Evolutionary conservation across 2,329 filamentous ascomycete species (phyloP).

Genomic region (Fusarium sp.): DNA sequence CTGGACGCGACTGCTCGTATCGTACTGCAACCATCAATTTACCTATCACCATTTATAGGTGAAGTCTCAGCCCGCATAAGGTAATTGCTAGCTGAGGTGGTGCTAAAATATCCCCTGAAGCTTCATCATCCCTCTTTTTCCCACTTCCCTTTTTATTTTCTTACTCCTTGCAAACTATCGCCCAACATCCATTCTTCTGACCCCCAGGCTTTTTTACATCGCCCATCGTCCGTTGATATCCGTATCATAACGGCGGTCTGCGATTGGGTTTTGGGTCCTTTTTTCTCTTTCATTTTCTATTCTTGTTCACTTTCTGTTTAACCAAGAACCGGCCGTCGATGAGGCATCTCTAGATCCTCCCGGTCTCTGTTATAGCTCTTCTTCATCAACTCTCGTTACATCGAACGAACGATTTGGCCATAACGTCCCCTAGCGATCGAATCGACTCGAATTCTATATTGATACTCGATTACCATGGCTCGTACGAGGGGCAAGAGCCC

Average conservation of each 20-base stretch:
- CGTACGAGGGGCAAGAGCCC: constrained; percentile 52
- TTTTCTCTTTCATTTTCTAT: constrained; percentile 24
- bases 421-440: constrained; percentile 21
- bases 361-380: constrained; percentile 32
- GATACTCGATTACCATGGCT: constrained; percentile 46
- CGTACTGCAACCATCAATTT: constrained; percentile 20
- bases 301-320: constrained; percentile 20
- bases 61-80: constrained; percentile 26
- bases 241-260: constrained; percentile 26
- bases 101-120: constrained; percentile 41
- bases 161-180: constrained; percentile 27
- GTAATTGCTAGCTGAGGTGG: neutral
- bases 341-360: constrained; percentile 37
- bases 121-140: constrained; percentile 32
- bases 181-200: constrained; percentile 6
- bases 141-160: constrained; percentile 24
- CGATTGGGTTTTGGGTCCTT: constrained; percentile 30
- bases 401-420: constrained; percentile 21
- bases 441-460: constrained; percentile 24
- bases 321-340: constrained; percentile 25
- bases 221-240: constrained; percentile 19
- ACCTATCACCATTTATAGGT: constrained; percentile 31
- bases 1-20: constrained; percentile 18
- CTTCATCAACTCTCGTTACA: constrained; percentile 19
- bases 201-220: constrained; percentile 18